phyloP scores from a whole-genome alignment of 2,329 filamentous ascomycete species.

The Lachnellula willkommii region DNA sequence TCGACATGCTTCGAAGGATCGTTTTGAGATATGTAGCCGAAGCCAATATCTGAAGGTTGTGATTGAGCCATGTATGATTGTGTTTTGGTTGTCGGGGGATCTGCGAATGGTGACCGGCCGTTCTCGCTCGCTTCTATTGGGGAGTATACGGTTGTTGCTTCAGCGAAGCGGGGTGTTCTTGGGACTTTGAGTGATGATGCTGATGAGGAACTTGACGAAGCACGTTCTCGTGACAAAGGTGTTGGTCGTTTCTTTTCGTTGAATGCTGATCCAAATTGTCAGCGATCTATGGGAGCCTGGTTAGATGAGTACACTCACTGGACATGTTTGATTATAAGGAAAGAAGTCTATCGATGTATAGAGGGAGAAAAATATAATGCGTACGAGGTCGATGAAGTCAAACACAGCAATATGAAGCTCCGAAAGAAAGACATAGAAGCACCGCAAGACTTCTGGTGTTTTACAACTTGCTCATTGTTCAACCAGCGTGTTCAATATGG shows the following conservation, averaged over 20 bases:
- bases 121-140: conserved; percentile 55
- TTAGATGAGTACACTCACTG: conserved; percentile 11
- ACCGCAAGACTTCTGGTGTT: not conserved
- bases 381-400: conserved; percentile 18
- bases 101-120: conserved; percentile 51
- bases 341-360: conserved; percentile 6
- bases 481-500: not conserved
- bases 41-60: conserved; percentile 81
- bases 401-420: conserved; percentile 10
- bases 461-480: not conserved
- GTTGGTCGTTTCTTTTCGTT: conserved; percentile 28
- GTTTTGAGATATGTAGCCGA: conserved; percentile 74
- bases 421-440: not conserved
- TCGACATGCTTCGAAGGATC: conserved; percentile 50
- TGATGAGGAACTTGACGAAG: conserved; percentile 40
- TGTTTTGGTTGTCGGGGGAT: conserved; percentile 46
- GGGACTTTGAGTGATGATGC: conserved; percentile 52
- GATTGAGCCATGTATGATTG: conserved; percentile 53
- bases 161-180: conserved; percentile 72
- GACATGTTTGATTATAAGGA: conserved; percentile 3
- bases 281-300: conserved; percentile 3
- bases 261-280: conserved; percentile 6
- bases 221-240: conserved; percentile 29
- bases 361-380: conserved; percentile 11
- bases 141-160: conserved; percentile 74